Evolutionary conservation across 331 rosid species (phyloP).

Genomic region (Pyracantha coccinea): DNA sequence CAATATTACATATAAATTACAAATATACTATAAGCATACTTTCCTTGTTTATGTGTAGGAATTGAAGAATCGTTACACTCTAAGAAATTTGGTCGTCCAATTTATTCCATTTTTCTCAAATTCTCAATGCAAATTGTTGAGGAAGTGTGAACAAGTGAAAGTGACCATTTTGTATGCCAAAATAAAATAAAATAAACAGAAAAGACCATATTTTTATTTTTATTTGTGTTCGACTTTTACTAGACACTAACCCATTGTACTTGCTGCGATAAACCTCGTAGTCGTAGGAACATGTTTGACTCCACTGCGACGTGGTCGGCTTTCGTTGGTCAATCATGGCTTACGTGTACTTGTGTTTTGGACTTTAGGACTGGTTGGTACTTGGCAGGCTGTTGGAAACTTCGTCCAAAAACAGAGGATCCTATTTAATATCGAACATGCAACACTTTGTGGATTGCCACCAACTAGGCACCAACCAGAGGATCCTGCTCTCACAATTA

Average conservation of each 20-base stretch:
- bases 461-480: neutral
- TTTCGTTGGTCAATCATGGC: neutral
- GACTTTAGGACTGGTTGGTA: neutral
- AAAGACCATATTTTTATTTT: neutral
- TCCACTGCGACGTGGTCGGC: slow-evolving; percentile 1
- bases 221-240: neutral
- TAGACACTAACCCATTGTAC: neutral
- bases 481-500: neutral
- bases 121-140: too few species aligned
- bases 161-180: neutral
- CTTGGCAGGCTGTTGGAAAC: neutral
- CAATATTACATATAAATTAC: too few species aligned
- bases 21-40: too few species aligned
- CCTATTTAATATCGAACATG: neutral
- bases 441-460: neutral
- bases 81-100: too few species aligned
- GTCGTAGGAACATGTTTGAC: neutral
- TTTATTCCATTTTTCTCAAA: too few species aligned
- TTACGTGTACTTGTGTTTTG: neutral
- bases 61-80: too few species aligned
- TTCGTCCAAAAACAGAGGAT: neutral
- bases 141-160: neutral
- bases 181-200: neutral
- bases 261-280: too few species aligned
- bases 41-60: too few species aligned